Evolutionary conservation across 345 rosid species (phyloP).

Genomic region (Trapa incisa): DNA sequence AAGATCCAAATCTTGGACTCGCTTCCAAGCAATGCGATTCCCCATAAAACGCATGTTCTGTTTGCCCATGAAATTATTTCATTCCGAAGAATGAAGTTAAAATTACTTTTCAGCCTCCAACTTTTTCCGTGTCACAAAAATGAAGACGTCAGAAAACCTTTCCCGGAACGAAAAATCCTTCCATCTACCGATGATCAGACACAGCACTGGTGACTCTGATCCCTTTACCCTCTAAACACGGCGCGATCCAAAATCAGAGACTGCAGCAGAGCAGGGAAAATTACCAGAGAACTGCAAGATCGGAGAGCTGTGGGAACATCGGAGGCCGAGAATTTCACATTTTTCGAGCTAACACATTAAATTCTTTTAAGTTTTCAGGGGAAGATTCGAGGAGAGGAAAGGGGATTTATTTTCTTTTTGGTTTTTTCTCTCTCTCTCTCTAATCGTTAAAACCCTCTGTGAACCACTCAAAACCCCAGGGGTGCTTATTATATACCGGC

Average conservation of each 20-base stretch:
- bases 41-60: too few relatives aligned
- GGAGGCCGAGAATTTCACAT: background rate
- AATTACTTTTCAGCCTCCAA: background rate
- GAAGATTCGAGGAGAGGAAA: background rate
- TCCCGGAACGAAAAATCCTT: background rate
- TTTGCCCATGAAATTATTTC: too few relatives aligned
- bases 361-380: background rate
- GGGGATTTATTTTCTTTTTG: background rate
- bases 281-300: background rate
- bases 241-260: background rate
- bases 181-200: background rate
- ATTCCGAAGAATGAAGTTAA: background rate
- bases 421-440: conserved; percentile 8
- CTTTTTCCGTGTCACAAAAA: background rate
- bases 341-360: background rate
- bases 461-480: conserved; percentile 38
- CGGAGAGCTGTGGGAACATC: background rate
- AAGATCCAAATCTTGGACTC: too few relatives aligned
- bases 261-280: background rate
- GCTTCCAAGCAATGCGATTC: too few relatives aligned
- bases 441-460: conserved; percentile 35
- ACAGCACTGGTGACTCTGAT: background rate
- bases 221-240: background rate
- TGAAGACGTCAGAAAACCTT: background rate
- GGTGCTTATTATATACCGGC: conserved; percentile 1